Conservation (phyloP, 75 land plant species). For the Cryptomeria japonica region DNA sequence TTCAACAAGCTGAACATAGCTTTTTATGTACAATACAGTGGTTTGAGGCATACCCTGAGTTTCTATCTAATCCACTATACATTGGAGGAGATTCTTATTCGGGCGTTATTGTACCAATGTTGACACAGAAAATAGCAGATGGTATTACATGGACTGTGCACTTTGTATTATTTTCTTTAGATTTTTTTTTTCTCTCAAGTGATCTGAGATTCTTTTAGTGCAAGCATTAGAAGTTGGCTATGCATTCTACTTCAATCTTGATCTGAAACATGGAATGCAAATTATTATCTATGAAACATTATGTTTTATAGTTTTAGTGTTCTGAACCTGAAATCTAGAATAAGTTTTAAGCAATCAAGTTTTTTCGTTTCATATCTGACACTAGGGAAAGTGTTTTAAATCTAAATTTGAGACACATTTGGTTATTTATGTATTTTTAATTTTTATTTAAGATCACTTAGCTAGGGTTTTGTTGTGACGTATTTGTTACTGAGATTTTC, state of each 20-base stretch:
- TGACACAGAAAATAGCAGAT: conserved; percentile 36
- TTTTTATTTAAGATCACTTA: too few relatives aligned
- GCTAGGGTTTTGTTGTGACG: too few relatives aligned
- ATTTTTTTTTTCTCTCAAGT: background rate
- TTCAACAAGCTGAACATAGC: background rate
- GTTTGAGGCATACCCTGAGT: conserved; percentile 55
- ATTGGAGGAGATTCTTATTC: conserved; percentile 69
- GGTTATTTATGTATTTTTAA: too few relatives aligned
- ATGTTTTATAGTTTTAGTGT: background rate
- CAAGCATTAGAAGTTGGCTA: background rate
- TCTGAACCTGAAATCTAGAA: background rate
- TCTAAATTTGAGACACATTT: background rate
- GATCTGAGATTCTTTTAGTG: background rate
- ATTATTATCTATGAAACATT: background rate
- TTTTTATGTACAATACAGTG: conserved; percentile 41
- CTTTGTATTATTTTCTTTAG: conserved; percentile 2
- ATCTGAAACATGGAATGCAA: background rate
- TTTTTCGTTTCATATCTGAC: background rate
- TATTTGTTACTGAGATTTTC: too few relatives aligned
- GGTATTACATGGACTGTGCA: conserved; percentile 26
- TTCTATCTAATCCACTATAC: conserved; percentile 44
- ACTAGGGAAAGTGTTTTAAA: background rate
- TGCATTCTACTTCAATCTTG: background rate
- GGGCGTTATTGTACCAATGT: conserved; percentile 55
- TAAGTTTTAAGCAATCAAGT: background rate